Evolutionary conservation across 768 basidiomycete genomes (phyloP), one percentile per base, ranked within the genome.

Genomic region (Russula foetens): DNA sequence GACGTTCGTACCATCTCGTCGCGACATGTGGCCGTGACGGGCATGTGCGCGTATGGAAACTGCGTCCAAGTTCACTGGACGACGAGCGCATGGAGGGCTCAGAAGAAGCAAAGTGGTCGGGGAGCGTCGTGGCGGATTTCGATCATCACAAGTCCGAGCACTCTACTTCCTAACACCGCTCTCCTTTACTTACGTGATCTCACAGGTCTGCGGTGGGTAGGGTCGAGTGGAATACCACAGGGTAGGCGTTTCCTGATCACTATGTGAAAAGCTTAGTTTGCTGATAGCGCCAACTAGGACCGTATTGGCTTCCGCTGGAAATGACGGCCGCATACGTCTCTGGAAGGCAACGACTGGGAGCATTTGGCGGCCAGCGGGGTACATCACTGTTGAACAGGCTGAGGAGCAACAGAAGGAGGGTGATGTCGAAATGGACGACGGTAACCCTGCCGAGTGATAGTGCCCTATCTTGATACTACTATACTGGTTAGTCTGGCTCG

Each of bases 181-280:
- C 29, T 33, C 12, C 26, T 0, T 26, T 12, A 23, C 35, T 46
- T 63, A 58, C 46, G 50, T 52, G 51, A 39, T 26, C 17, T 7
- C 12, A 15, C 61, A 89, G 88, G 63, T 84, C 87, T 0, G 80
- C 86, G 4, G 82, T 95, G 11, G 86, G 87, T 2, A 79, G 86
- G 66, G 94, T 99, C 0, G 94, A 95, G 70, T 98, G 96, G 92
- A 96, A 96, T 70, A 84, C 94, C 51, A 90, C 86, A 35, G 90
- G 90, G 88, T 90, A 64, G 31, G 72, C 67, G 62, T 24, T 41
- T 53, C 51, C 46, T 35, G 31, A 15, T n/a, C 33, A 28, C 44
- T 29, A 53, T 41, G 41, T n/a, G n/a, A n/a, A n/a, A 45, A 65
- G 11, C 62, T 38, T 29, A 19, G 31, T n/a, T n/a, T n/a, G 23